These are phyloP conservation scores for Microbotryum saponariae DNA, from an alignment of 1,284 basidiomycete genomes.

Conservation along the genomic window DNA sequence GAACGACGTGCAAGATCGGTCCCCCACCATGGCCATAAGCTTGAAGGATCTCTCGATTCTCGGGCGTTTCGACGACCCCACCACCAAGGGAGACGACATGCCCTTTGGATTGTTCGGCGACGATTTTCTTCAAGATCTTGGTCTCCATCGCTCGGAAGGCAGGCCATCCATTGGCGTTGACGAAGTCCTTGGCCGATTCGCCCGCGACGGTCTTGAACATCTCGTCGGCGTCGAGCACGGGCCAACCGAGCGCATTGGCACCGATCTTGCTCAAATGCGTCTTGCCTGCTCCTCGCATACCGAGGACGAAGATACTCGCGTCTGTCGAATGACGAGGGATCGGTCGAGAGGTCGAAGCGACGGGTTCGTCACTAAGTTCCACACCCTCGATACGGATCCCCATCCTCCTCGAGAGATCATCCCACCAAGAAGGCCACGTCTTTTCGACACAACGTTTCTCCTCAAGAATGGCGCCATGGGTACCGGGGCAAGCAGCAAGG, in stretches of 20 bases:
- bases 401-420: conserved; percentile 93
- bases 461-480: conserved; percentile 65
- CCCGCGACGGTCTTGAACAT: conserved; percentile 37
- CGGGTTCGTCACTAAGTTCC: conserved; percentile 41
- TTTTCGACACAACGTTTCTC: conserved; percentile 99
- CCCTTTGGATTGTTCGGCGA: conserved; percentile 43
- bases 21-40: conserved; percentile 56
- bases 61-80: conserved; percentile 81
- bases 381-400: conserved; percentile 54
- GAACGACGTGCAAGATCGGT: conserved; percentile 62
- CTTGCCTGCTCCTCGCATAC: conserved; percentile 97
- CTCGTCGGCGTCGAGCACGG: conserved; percentile 82
- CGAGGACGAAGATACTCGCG: conserved; percentile 71
- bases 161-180: conserved; percentile 66
- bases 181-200: conserved; percentile 65
- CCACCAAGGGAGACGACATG: conserved; percentile 89
- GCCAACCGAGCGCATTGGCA: conserved; percentile 63
- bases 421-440: conserved; percentile 99
- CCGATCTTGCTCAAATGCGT: conserved; percentile 77
- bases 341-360: conserved; percentile 39
- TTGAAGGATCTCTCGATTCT: conserved; percentile 62
- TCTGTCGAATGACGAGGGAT: conserved; percentile 38
- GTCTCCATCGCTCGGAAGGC: conserved; percentile 56
- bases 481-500: conserved; percentile 61
- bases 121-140: conserved; percentile 40